These are phyloP conservation scores for Leccinum pellstonianum DNA, from an alignment of 768 basidiomycete species.

Conservation along the genomic window DNA sequence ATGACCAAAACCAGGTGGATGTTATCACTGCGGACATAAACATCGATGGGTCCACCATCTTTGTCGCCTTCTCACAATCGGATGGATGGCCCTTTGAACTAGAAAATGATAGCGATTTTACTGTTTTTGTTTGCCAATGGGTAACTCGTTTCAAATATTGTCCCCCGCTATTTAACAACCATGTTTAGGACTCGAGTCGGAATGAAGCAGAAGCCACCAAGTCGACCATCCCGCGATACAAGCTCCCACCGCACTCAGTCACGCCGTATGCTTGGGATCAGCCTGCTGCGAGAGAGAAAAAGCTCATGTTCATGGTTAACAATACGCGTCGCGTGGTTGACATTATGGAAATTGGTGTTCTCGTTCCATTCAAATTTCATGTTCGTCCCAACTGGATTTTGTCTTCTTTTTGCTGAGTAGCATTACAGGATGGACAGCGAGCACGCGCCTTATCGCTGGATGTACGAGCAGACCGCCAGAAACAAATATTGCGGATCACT, in stretches of 20 bases:
- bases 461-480: constrained; percentile 83
- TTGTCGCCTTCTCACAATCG: constrained; percentile 64
- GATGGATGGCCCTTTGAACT: constrained; percentile 88
- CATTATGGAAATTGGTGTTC: constrained; percentile 93
- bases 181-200: constrained; percentile 44
- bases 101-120: constrained; percentile 82
- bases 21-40: constrained; percentile 76
- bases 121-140: constrained; percentile 69
- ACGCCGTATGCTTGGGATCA: constrained; percentile 90
- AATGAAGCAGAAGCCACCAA: constrained; percentile 41
- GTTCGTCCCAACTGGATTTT: constrained; percentile 40
- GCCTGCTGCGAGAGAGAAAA: constrained; percentile 82
- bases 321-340: constrained; percentile 69
- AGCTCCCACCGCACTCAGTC: constrained; percentile 52
- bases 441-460: constrained; percentile 81
- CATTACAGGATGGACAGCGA: constrained; percentile 49
- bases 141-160: constrained; percentile 38
- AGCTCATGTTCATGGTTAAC: constrained; percentile 63
- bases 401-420: constrained; percentile 3
- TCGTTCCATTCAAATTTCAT: constrained; percentile 84
- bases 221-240: constrained; percentile 45
- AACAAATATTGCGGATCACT: constrained; percentile 83
- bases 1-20: constrained; percentile 36
- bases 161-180: constrained; percentile 18
- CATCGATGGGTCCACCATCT: constrained; percentile 86